Evolutionary conservation across 208 protist genomes (phyloP).

Genomic region (Trypanosoma conorhini): DNA sequence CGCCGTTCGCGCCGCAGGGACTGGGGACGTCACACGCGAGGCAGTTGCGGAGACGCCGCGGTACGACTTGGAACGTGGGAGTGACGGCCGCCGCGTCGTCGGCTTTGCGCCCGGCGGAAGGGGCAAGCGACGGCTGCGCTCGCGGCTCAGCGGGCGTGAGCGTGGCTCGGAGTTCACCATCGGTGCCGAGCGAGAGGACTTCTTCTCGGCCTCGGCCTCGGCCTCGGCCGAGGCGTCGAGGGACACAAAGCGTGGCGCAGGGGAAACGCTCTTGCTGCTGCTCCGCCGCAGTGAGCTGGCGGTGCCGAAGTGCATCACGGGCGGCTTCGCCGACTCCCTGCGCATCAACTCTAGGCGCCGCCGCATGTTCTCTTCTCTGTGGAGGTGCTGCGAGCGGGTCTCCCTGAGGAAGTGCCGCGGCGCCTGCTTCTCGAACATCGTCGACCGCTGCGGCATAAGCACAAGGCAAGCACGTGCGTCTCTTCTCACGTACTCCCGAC

Average conservation of each 20-base stretch:
- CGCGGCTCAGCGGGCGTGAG: constrained; percentile 15
- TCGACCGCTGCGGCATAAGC: not conserved
- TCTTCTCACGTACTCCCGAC: not conserved
- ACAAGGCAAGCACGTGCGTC: not conserved
- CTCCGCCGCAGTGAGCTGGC: constrained; percentile 6
- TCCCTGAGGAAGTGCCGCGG: constrained; percentile 52
- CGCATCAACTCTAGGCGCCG: constrained; percentile 54
- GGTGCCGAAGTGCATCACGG: constrained; percentile 67
- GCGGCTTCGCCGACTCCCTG: constrained; percentile 40
- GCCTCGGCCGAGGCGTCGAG: not conserved
- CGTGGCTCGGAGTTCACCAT: not conserved
- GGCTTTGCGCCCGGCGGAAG: not conserved
- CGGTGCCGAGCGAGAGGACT: not conserved
- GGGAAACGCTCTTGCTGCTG: constrained; percentile 16
- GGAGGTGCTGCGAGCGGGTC: constrained; percentile 73
- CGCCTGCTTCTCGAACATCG: constrained; percentile 18
- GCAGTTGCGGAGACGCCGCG: not conserved
- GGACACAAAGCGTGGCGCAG: no score
- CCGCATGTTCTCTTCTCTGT: constrained; percentile 64
- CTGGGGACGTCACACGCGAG: constrained; percentile 8
- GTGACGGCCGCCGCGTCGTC: not conserved
- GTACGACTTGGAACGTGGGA: constrained; percentile 17
- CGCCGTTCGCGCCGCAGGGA: not conserved
- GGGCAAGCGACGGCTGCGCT: constrained; percentile 15
- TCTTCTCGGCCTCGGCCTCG: not conserved